phyloP scores from a whole-genome alignment of 2,329 filamentous ascomycete genomes.

The Penicillium expansum region DNA sequence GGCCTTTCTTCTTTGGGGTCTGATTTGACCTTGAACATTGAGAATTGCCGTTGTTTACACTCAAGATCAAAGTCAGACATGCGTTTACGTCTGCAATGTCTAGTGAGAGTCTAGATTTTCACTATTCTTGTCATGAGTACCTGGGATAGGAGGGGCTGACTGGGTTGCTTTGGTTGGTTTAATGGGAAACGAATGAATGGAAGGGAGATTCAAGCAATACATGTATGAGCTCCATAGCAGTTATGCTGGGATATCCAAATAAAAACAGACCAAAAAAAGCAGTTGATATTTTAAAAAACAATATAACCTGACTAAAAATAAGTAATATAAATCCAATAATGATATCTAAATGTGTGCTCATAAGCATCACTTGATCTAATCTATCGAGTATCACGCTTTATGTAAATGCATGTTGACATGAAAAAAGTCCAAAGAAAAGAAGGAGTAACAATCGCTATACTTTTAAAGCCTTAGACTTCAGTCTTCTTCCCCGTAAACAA shows the following conservation, averaged over 20 bases:
- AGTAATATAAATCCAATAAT: not conserved
- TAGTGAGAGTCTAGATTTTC: not conserved
- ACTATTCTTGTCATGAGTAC: not conserved
- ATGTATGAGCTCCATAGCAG: not conserved
- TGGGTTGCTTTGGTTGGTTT: not conserved
- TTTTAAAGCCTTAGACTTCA: constrained; percentile 14
- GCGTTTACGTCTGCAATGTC: not conserved
- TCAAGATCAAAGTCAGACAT: not conserved
- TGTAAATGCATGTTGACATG: constrained; percentile 23
- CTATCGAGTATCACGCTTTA: constrained; percentile 10
- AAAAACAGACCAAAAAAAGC: not conserved
- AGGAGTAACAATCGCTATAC: not conserved
- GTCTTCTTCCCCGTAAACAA: constrained; percentile 25
- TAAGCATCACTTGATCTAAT: not conserved
- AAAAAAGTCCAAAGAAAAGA: not conserved
- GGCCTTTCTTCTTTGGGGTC: constrained; percentile 6
- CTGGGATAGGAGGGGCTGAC: not conserved
- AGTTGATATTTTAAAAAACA: not conserved
- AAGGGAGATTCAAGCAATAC: not conserved
- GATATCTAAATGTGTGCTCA: not conserved
- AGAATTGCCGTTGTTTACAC: not conserved
- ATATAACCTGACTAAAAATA: not conserved
- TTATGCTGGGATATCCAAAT: not conserved
- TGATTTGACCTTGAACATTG: not conserved
- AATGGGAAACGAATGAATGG: not conserved